These are phyloP conservation scores for Fusarium fujikuroi DNA, from an alignment of 2,329 filamentous ascomycete genomes.

Conservation along the genomic window DNA sequence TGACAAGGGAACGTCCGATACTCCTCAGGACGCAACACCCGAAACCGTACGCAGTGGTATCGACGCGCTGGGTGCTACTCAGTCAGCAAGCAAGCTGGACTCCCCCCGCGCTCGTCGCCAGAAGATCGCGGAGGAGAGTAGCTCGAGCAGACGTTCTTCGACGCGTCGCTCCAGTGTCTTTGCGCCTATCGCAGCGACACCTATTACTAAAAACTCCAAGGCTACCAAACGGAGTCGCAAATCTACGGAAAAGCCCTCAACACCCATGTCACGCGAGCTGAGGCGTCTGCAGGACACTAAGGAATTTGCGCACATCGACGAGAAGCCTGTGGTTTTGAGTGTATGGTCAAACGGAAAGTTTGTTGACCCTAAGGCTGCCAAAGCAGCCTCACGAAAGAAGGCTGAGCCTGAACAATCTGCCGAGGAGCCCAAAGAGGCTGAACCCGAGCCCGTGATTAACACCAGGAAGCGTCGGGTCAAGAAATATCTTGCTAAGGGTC, in stretches of 20 bases:
- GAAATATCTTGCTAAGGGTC: constrained; percentile 82
- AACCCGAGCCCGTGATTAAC: constrained; percentile 53
- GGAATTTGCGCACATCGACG: constrained; percentile 69
- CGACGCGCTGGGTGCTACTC: constrained; percentile 60
- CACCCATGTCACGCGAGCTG: constrained; percentile 66
- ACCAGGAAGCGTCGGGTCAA: constrained; percentile 66
- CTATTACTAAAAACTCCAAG: constrained; percentile 60
- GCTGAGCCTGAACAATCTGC: constrained; percentile 41
- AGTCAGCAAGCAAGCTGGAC: constrained; percentile 53
- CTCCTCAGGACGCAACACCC: constrained; percentile 24
- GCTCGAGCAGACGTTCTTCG: constrained; percentile 52
- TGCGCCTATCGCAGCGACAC: constrained; percentile 56
- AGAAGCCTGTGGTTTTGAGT: constrained; percentile 65
- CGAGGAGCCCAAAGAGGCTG: constrained; percentile 42
- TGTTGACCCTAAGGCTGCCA: constrained; percentile 58
- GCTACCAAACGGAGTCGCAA: constrained; percentile 71
- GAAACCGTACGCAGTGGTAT: constrained; percentile 51
- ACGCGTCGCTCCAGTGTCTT: constrained; percentile 54
- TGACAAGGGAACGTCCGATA: constrained; percentile 15
- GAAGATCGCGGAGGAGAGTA: constrained; percentile 41
- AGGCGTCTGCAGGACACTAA: constrained; percentile 70
- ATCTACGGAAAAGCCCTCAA: constrained; percentile 59
- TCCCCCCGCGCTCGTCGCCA: constrained; percentile 50
- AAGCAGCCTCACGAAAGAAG: constrained; percentile 54
- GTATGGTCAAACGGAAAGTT: constrained; percentile 75